These are phyloP conservation scores for Capsella bursapastoris DNA, from an alignment of 345 rosid genomes.

Conservation along the genomic window DNA sequence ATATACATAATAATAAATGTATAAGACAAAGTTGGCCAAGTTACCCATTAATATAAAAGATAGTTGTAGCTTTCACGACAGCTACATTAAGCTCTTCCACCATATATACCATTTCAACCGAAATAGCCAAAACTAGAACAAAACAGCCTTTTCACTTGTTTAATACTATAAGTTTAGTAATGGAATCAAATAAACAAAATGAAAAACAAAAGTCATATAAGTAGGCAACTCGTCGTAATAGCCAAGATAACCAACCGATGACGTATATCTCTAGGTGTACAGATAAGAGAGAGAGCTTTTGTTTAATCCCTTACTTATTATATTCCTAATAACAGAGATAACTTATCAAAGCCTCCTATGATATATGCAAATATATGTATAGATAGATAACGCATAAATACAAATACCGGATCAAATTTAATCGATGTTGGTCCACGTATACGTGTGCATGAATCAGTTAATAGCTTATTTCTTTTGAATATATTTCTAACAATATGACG, in stretches of 20 bases:
- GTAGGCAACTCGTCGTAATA: background rate
- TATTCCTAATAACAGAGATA: conserved; percentile 23
- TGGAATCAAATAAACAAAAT: background rate
- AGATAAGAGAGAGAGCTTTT: conserved; percentile 8
- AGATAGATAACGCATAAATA: conserved; percentile 9
- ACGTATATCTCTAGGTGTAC: conserved; percentile 6
- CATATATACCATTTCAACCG: conserved; percentile 9
- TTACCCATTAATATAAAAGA: conserved; percentile 22
- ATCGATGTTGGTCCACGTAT: conserved; percentile 29
- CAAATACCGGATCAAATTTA: conserved; percentile 1
- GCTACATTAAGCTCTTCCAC: conserved; percentile 17
- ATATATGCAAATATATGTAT: conserved; percentile 2
- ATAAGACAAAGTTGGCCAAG: conserved; percentile 19
- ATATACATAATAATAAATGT: conserved; percentile 8
- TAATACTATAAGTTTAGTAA: conserved; percentile 13
- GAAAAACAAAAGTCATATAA: background rate
- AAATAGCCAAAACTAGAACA: conserved; percentile 25
- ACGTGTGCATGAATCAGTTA: conserved; percentile 3
- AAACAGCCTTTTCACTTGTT: conserved; percentile 3
- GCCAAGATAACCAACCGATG: background rate
- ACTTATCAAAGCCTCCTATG: conserved; percentile 34
- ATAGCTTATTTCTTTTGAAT: background rate
- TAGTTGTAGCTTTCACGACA: conserved; percentile 37
- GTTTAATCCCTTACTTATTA: background rate
- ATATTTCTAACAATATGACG: background rate